Evolutionary conservation across 2,329 filamentous ascomycete genomes (phyloP).

Genomic region (Talaromyces verruculosus): DNA sequence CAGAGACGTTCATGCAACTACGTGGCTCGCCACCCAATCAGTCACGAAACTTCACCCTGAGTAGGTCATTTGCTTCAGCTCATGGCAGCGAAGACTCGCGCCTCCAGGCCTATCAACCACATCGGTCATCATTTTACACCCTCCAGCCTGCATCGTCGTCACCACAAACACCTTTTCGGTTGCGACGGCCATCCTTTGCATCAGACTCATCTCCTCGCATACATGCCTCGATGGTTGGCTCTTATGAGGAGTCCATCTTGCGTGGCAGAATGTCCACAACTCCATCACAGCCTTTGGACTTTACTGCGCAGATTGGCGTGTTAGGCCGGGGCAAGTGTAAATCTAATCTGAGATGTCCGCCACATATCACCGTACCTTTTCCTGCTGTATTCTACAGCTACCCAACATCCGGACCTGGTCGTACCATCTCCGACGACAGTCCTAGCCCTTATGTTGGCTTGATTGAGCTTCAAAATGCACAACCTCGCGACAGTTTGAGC

Average conservation of each 20-base stretch:
- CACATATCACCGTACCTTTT: conserved; percentile 87
- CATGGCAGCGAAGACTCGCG: conserved; percentile 63
- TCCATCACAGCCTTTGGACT: conserved; percentile 87
- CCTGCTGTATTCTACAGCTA: conserved; percentile 97
- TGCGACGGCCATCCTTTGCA: conserved; percentile 67
- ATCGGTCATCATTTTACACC: conserved; percentile 64
- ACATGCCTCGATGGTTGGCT: conserved; percentile 94
- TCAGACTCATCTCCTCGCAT: conserved; percentile 76
- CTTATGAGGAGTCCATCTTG: conserved; percentile 95
- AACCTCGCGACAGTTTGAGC: conserved; percentile 53
- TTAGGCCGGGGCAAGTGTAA: conserved; percentile 88
- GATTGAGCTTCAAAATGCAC: conserved; percentile 82
- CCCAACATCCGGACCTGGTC: conserved; percentile 63
- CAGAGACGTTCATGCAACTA: conserved; percentile 56
- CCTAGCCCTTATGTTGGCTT: conserved; percentile 95
- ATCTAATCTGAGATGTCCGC: conserved; percentile 76
- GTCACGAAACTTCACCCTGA: conserved; percentile 43
- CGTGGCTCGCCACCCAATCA: conserved; percentile 43
- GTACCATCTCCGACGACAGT: conserved; percentile 71
- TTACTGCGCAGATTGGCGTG: conserved; percentile 92
- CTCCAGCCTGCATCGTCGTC: conserved; percentile 49
- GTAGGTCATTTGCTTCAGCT: conserved; percentile 45
- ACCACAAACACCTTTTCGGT: conserved; percentile 43
- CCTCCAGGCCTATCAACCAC: conserved; percentile 76
- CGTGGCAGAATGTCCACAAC: conserved; percentile 95